Conservation (phyloP, 257 asterid genomes). For the Solanum habrochaites region DNA sequence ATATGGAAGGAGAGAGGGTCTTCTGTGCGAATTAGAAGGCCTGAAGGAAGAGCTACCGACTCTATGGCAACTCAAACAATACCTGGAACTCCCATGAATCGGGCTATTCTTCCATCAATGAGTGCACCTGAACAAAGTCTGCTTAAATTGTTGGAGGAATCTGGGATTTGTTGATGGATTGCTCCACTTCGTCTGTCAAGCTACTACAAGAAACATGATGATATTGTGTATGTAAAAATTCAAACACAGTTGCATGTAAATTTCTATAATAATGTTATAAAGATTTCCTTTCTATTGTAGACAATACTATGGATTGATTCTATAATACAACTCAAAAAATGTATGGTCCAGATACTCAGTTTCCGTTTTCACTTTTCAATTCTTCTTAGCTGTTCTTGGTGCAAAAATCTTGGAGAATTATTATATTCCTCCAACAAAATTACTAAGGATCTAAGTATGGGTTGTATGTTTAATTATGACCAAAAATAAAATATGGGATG, state of each 20-base stretch:
- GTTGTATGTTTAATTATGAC: too few species aligned
- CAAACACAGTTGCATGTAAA: background rate
- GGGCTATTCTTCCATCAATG: constrained; percentile 30
- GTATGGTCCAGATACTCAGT: background rate
- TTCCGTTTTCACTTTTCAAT: background rate
- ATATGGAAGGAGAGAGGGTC: constrained; percentile 89
- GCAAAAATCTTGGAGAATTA: background rate
- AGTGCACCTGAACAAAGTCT: constrained; percentile 36
- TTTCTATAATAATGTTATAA: background rate
- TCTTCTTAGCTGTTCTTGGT: background rate
- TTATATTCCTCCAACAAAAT: background rate
- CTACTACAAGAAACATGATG: background rate
- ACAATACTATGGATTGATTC: background rate
- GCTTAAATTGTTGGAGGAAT: constrained; percentile 29
- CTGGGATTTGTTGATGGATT: constrained; percentile 13
- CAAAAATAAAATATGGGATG: background rate
- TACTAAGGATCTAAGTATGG: background rate
- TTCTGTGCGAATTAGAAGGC: constrained; percentile 26
- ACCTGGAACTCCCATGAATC: constrained; percentile 35
- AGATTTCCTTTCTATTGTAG: background rate
- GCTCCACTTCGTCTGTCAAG: background rate
- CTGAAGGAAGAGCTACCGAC: constrained; percentile 20
- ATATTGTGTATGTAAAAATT: background rate
- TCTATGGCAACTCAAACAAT: constrained; percentile 20
- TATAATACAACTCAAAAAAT: background rate